These are phyloP conservation scores for Botryobasidium botryosum DNA, from an alignment of 768 basidiomycete species.

Conservation along the genomic window DNA sequence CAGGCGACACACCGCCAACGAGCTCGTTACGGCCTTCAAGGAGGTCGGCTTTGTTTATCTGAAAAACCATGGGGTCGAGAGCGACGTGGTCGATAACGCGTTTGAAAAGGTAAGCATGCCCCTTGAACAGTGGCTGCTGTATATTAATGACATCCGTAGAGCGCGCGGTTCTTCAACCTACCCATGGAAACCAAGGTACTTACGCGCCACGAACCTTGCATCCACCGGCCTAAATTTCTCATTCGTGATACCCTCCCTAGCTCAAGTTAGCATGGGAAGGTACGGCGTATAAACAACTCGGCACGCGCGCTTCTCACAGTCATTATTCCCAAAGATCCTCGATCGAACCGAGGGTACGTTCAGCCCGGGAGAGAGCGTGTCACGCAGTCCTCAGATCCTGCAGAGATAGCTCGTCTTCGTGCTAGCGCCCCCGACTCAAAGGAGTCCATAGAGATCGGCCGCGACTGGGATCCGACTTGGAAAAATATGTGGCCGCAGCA, in stretches of 20 bases:
- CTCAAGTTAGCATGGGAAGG: constrained; percentile 52
- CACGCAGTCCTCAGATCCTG: constrained; percentile 46
- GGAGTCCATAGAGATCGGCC: constrained; percentile 80
- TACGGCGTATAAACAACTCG: constrained; percentile 1
- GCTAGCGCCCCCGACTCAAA: constrained; percentile 63
- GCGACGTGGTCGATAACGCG: constrained; percentile 35
- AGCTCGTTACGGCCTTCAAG: constrained; percentile 63
- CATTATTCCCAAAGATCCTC: constrained; percentile 34
- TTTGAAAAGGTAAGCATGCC: constrained; percentile 41
- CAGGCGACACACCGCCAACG: constrained; percentile 43
- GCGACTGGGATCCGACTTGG: constrained; percentile 31
- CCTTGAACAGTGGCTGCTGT: background rate
- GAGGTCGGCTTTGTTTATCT: constrained; percentile 59
- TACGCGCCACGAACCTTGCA: background rate
- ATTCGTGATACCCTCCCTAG: constrained; percentile 19
- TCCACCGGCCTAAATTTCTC: background rate
- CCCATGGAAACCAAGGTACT: constrained; percentile 43
- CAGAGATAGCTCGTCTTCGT: constrained; percentile 60
- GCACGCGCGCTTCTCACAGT: background rate
- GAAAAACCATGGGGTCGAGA: constrained; percentile 49
- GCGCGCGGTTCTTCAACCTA: constrained; percentile 55
- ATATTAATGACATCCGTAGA: constrained; percentile 26
- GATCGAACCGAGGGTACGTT: constrained; percentile 75
- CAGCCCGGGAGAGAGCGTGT: constrained; percentile 66
- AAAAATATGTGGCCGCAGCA: constrained; percentile 64